Percentiles rank a stretch among this genome's conserved stretches.
Evolutionary conservation across 2,329 filamentous ascomycete genomes (phyloP).

Genomic region (Colletotrichum orchidophilum): DNA sequence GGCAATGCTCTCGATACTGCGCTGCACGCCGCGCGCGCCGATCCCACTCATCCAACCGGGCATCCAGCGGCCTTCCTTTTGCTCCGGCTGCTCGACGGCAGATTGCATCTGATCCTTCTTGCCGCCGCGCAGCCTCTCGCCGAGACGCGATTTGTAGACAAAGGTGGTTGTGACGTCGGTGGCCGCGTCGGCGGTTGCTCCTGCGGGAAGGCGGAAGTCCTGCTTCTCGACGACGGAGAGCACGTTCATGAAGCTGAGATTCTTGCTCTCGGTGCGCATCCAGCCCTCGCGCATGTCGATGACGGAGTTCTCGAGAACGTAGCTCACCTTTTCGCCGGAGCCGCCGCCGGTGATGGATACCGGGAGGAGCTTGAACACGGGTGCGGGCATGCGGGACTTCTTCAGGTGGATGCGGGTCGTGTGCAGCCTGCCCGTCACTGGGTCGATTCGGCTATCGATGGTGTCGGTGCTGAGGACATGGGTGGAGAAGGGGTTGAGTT

Average conservation of each 20-base stretch:
- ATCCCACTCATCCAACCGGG: slow-evolving; percentile 64
- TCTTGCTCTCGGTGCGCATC: slow-evolving; percentile 84
- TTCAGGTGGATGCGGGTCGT: slow-evolving; percentile 85
- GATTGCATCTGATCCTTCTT: slow-evolving; percentile 55
- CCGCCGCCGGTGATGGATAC: slow-evolving; percentile 72
- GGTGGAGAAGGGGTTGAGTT: slow-evolving; percentile 80
- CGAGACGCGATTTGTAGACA: slow-evolving; percentile 76
- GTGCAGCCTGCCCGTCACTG: slow-evolving; percentile 76
- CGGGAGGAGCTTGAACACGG: slow-evolving; percentile 80
- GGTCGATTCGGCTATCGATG: slow-evolving; percentile 78
- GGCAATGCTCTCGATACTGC: slow-evolving; percentile 82
- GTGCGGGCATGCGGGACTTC: slow-evolving; percentile 79
- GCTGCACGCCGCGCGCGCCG: slow-evolving; percentile 77
- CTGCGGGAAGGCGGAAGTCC: slow-evolving; percentile 63
- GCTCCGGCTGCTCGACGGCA: slow-evolving; percentile 47
- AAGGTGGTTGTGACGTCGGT: slow-evolving; percentile 81
- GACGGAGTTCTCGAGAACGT: slow-evolving; percentile 82
- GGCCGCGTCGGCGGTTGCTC: slow-evolving; percentile 43
- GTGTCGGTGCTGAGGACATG: slow-evolving; percentile 88
- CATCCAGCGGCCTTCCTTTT: slow-evolving; percentile 58
- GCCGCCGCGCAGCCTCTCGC: slow-evolving; percentile 69
- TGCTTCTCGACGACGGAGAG: slow-evolving; percentile 82
- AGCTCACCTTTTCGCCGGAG: slow-evolving; percentile 74
- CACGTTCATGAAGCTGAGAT: slow-evolving; percentile 84
- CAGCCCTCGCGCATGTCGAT: slow-evolving; percentile 83